Percentiles rank a stretch among this genome's conserved stretches.
phyloP scores from a whole-genome alignment of 306 rosid species.

The peach (Prunus persica) region DNA sequence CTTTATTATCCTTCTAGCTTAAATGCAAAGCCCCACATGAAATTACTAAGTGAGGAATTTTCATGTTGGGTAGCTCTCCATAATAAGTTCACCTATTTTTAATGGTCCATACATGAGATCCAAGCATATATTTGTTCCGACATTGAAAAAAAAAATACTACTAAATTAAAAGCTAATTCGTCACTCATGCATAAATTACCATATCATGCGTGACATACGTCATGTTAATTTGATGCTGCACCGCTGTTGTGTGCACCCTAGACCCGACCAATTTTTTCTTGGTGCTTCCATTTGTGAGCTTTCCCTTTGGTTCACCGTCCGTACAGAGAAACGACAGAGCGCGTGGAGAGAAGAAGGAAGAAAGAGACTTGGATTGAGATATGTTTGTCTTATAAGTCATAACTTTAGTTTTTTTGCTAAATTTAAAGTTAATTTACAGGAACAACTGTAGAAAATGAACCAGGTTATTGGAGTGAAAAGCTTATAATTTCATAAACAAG shows the following conservation, averaged over 20 bases:
- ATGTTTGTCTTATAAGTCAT: background rate
- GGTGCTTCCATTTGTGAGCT: background rate
- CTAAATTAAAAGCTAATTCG: background rate
- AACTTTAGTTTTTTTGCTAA: background rate
- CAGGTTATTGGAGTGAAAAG: background rate
- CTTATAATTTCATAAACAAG: constrained; percentile 29
- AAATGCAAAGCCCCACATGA: background rate
- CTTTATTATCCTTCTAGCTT: background rate
- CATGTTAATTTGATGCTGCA: background rate
- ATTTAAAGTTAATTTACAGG: background rate
- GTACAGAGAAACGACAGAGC: background rate
- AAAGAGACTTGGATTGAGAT: background rate
- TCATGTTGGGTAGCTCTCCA: background rate
- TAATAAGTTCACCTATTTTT: background rate
- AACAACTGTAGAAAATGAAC: background rate
- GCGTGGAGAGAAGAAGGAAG: background rate
- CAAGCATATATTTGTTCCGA: accelerated
- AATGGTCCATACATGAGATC: background rate
- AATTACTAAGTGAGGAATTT: background rate
- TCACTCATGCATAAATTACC: background rate
- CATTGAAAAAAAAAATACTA: background rate
- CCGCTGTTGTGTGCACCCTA: background rate
- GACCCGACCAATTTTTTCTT: background rate
- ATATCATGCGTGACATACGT: background rate
- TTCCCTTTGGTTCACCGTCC: background rate